Evolutionary conservation across 1,284 basidiomycete genomes (phyloP).

Genomic region (Ustilago trichophora): DNA sequence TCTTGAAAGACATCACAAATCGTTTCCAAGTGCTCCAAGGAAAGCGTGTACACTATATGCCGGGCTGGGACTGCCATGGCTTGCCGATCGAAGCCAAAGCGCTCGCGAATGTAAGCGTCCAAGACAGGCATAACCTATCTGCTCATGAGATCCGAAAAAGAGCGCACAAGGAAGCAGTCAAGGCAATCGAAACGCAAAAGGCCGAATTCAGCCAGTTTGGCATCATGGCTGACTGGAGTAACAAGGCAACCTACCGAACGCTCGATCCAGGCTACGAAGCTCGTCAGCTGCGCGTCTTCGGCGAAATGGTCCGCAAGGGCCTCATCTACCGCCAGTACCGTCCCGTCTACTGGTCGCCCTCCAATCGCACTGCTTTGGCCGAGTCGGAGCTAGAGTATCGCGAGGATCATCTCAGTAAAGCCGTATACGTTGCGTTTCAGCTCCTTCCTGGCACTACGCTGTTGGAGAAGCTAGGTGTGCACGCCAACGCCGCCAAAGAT

Average conservation of each 20-base stretch:
- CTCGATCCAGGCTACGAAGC: slow-evolving; percentile 84
- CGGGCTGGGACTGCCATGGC: slow-evolving; percentile 99
- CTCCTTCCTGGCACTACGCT: slow-evolving; percentile 26
- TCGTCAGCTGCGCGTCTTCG: slow-evolving; percentile 85
- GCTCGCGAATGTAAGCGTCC: slow-evolving; percentile 66
- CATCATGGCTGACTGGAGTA: slow-evolving; percentile 90
- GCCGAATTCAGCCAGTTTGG: slow-evolving; percentile 83
- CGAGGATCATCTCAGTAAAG: slow-evolving; percentile 86
- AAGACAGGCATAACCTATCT: slow-evolving; percentile 69
- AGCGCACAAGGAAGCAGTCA: slow-evolving; percentile 78
- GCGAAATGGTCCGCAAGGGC: slow-evolving; percentile 81
- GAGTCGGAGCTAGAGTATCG: slow-evolving; percentile 93
- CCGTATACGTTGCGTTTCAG: slow-evolving; percentile 84
- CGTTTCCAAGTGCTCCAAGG: slow-evolving; percentile 85
- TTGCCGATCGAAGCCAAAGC: slow-evolving; percentile 77
- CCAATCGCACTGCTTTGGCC: slow-evolving; percentile 89
- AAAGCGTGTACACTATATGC: slow-evolving; percentile 85
- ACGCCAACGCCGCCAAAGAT: slow-evolving; percentile 60
- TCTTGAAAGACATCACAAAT: slow-evolving; percentile 94
- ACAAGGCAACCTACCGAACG: slow-evolving; percentile 76
- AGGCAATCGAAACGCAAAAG: slow-evolving; percentile 81
- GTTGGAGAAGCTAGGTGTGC: slow-evolving; percentile 7
- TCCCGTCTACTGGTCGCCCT: slow-evolving; percentile 95
- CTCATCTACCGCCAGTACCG: slow-evolving; percentile 86
- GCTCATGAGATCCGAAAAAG: slow-evolving; percentile 74